phyloP scores from a whole-genome alignment of 495 filamentous ascomycete species.

The Neurospora sp. region DNA sequence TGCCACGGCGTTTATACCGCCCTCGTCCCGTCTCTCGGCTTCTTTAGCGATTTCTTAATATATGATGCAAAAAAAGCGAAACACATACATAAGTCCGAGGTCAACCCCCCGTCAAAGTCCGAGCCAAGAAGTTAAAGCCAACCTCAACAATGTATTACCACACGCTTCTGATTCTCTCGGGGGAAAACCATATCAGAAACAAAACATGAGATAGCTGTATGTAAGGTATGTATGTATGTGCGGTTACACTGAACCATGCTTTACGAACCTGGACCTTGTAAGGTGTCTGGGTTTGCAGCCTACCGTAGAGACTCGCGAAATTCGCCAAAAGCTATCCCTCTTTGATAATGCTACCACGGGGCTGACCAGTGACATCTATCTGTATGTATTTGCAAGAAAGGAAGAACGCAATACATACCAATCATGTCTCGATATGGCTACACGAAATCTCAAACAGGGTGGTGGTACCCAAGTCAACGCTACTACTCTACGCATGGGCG shows the following conservation, averaged over 20 bases:
- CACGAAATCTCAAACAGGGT: background rate
- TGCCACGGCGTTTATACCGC: background rate
- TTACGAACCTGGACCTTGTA: background rate
- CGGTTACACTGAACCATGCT: background rate
- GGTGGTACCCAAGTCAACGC: background rate
- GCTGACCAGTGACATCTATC: background rate
- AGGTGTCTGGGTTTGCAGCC: background rate
- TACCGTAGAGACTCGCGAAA: no score
- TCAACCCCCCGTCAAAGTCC: background rate
- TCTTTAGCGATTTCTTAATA: background rate
- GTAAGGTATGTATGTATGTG: background rate
- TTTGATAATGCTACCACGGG: background rate
- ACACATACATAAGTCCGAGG: background rate
- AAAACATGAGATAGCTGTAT: background rate
- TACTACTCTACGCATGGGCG: background rate
- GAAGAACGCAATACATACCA: background rate
- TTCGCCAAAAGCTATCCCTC: no score
- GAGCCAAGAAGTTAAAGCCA: background rate
- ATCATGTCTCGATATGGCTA: background rate
- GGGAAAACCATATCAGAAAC: background rate
- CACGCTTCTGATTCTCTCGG: background rate
- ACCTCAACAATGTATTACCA: background rate
- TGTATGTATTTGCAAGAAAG: no score
- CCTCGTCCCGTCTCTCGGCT: background rate
- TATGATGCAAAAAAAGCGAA: background rate